These are phyloP conservation scores for Tulasnella sp. DNA, from an alignment of 768 basidiomycete genomes.

Conservation along the genomic window DNA sequence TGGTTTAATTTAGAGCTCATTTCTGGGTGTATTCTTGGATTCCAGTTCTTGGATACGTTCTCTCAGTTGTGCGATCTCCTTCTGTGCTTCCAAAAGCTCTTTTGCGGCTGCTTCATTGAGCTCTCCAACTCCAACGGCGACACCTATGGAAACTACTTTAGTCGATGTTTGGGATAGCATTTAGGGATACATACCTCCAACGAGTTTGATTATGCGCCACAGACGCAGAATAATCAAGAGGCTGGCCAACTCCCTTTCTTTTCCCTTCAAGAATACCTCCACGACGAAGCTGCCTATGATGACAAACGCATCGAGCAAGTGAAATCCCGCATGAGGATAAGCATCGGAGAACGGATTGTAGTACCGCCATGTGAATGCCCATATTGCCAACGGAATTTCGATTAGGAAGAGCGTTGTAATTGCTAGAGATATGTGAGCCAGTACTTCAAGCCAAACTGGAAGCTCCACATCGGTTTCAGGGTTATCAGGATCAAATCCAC, in stretches of 20 bases:
- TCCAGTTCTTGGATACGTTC: slow-evolving; percentile 4
- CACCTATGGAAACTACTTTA: slow-evolving; percentile 36
- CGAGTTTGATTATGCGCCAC: slow-evolving; percentile 69
- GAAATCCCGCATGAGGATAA: slow-evolving; percentile 42
- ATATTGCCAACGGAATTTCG: slow-evolving; percentile 61
- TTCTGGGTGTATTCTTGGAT: background rate
- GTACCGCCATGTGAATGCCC: slow-evolving; percentile 48
- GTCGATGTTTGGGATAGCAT: slow-evolving; percentile 19
- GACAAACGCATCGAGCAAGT: slow-evolving; percentile 59
- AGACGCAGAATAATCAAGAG: slow-evolving; percentile 62
- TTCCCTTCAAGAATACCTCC: slow-evolving; percentile 54
- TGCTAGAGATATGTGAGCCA: slow-evolving; percentile 46
- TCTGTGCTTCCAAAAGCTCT: slow-evolving; percentile 34
- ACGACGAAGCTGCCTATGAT: slow-evolving; percentile 62
- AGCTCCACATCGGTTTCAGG: slow-evolving; percentile 39
- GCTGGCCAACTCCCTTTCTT: slow-evolving; percentile 54
- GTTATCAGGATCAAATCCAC: slow-evolving; percentile 17
- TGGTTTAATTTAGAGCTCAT: no score
- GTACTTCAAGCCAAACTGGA: slow-evolving; percentile 43
- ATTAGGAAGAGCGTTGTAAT: slow-evolving; percentile 63
- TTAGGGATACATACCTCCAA: slow-evolving; percentile 34
- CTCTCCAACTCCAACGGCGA: slow-evolving; percentile 64
- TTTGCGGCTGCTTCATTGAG: slow-evolving; percentile 40
- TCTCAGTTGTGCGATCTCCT: slow-evolving; percentile 44
- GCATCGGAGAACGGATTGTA: slow-evolving; percentile 49